Evolutionary conservation across 441 rosid genomes (phyloP), one percentile per base, ranked within the genome.

Genomic region (Populus trichocarpa): DNA sequence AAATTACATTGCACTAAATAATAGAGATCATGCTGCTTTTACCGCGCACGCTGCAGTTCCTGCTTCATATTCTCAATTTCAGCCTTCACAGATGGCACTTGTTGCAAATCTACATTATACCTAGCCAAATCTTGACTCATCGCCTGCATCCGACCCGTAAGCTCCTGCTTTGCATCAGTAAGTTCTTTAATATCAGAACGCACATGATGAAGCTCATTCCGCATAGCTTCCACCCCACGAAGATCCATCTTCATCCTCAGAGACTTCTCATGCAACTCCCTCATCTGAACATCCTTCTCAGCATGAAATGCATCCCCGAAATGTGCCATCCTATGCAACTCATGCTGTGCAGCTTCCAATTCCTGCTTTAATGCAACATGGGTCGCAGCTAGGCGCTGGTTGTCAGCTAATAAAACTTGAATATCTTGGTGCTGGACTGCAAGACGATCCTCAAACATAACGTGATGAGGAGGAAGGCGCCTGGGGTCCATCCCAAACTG

Each of bases 301-400:
- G 78, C 81, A 68, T 91, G 87, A 74, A 94, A 82, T 0, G 96
- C 90, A 78, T 91, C 97, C 14, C 88, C 90, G 80, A 86, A 85
- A 53, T 87, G 93, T 32, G 86, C 77, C 88, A 89, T 91, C 64
- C 89, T 87, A 25, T 93, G 95, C 84, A 92, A 80, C 79, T 92
- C 97, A 69, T 90, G 89, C 84, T 93, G 97, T 3, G 93, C 86
- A 61, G 86, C 96, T 82, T 94, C 99, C 75, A 96, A 64, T 53
- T 94, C 99, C 86, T 96, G 99, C 86, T 96, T 96, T 16, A 96
- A 83, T 2, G 99, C 97, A 57, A 96, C 98, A 71, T 93, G 99
- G 9, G 97, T 96, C 0, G 98, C 98, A 59, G 97, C 97, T 0
- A 91, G 83, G 71, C 93, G 81, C 87, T 94, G 97, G 75, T 94